These are phyloP conservation scores for Paramyrothecium roridum DNA, from an alignment of 2,329 filamentous ascomycete species.

Conservation along the genomic window DNA sequence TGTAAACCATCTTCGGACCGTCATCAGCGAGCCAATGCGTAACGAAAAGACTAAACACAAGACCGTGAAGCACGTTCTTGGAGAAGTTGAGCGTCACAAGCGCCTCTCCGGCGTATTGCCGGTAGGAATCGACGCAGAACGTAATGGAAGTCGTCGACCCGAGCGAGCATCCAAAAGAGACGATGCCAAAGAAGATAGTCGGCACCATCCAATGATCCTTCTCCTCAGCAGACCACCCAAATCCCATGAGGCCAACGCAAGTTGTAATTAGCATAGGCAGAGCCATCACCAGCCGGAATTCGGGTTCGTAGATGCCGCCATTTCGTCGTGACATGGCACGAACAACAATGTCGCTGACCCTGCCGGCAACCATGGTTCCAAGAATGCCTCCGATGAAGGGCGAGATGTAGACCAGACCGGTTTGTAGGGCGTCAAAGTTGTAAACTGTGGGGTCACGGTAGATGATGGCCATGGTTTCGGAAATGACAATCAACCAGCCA, in stretches of 20 bases:
- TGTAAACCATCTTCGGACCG: slow-evolving; percentile 74
- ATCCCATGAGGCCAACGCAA: slow-evolving; percentile 85
- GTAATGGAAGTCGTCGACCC: slow-evolving; percentile 91
- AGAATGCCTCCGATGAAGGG: slow-evolving; percentile 87
- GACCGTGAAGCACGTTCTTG: slow-evolving; percentile 90
- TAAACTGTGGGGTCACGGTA: slow-evolving; percentile 70
- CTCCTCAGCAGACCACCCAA: slow-evolving; percentile 84
- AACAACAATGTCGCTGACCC: slow-evolving; percentile 81
- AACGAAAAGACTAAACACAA: slow-evolving; percentile 87
- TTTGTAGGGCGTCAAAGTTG: slow-evolving; percentile 76
- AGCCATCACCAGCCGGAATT: slow-evolving; percentile 88
- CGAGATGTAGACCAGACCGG: slow-evolving; percentile 83
- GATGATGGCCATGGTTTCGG: slow-evolving; percentile 79
- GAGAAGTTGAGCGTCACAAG: slow-evolving; percentile 91
- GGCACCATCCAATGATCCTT: slow-evolving; percentile 84
- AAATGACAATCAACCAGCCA: slow-evolving; percentile 94
- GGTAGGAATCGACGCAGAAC: slow-evolving; percentile 89
- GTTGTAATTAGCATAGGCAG: slow-evolving; percentile 76
- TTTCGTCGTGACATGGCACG: slow-evolving; percentile 79
- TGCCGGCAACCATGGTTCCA: slow-evolving; percentile 88
- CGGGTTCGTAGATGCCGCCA: slow-evolving; percentile 91
- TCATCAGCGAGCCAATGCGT: slow-evolving; percentile 75
- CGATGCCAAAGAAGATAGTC: slow-evolving; percentile 86
- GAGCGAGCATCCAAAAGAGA: slow-evolving; percentile 88
- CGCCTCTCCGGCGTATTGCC: slow-evolving; percentile 90